phyloP scores from a whole-genome alignment of 805 yeast species.

The Ogataea philodendri region DNA sequence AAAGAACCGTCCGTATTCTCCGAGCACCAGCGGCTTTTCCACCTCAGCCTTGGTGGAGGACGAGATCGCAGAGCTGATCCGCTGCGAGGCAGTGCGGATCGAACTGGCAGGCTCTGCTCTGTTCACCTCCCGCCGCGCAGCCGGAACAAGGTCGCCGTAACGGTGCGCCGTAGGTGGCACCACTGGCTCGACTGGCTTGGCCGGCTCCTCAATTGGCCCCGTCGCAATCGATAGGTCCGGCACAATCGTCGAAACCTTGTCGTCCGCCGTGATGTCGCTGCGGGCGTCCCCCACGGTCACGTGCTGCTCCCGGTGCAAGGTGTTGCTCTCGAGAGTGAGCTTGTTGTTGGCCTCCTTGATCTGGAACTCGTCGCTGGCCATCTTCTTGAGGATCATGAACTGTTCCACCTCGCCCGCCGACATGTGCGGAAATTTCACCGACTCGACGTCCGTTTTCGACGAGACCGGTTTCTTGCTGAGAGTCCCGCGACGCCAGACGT shows the following conservation, averaged over 20 bases:
- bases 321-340: slow-evolving; percentile 17
- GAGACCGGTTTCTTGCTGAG: slow-evolving; percentile 19
- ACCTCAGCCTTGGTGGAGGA: slow-evolving; percentile 7
- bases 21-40: slow-evolving; percentile 20
- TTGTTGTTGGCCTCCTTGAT: slow-evolving; percentile 28
- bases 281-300: slow-evolving; percentile 22
- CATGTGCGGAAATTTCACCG: slow-evolving; percentile 20
- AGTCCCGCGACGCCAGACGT: slow-evolving; percentile 33
- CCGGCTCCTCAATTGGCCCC: slow-evolving; percentile 12
- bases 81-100: slow-evolving; percentile 2
- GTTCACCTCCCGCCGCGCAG: slow-evolving; percentile 14
- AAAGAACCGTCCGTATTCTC: slow-evolving; percentile 51
- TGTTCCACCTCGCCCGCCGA: slow-evolving; percentile 30
- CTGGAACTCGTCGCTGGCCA: slow-evolving; percentile 32
- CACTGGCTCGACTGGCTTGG: not conserved
- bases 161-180: slow-evolving; percentile 4
- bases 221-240: slow-evolving; percentile 32
- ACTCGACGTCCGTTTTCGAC: slow-evolving; percentile 15
- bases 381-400: slow-evolving; percentile 31
- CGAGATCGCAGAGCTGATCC: slow-evolving; percentile 10
- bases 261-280: slow-evolving; percentile 16
- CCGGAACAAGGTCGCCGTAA: slow-evolving; percentile 25
- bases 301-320: slow-evolving; percentile 23
- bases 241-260: slow-evolving; percentile 22
- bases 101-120: slow-evolving; percentile 1